Evolutionary conservation across 768 basidiomycete genomes (phyloP).

Genomic region (Albatrellus ellisii): DNA sequence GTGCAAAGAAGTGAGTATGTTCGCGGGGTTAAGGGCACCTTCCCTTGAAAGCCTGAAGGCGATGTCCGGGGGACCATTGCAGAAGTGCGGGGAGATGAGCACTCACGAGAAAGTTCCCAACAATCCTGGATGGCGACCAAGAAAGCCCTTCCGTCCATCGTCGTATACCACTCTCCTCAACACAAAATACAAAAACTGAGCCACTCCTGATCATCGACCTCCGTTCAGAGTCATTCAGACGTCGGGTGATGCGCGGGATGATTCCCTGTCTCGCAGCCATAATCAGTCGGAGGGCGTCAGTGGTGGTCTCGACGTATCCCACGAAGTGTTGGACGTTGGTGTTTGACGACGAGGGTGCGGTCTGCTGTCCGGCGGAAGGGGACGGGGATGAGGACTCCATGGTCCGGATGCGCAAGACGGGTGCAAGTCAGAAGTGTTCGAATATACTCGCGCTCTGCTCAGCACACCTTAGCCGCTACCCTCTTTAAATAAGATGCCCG

Average conservation of each 20-base stretch:
- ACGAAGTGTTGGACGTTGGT: conserved; percentile 42
- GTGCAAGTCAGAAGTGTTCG: background rate
- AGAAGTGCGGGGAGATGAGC: background rate
- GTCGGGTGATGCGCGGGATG: conserved; percentile 72
- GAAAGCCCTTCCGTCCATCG: conserved; percentile 71
- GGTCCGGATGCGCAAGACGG: background rate
- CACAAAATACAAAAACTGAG: conserved; percentile 81
- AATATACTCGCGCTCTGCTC: conserved; percentile 5
- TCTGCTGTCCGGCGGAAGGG: conserved; percentile 12
- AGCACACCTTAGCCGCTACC: conserved; percentile 5
- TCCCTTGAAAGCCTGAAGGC: background rate
- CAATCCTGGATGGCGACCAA: conserved; percentile 78
- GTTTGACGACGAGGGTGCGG: too few relatives aligned
- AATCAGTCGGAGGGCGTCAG: conserved; percentile 71
- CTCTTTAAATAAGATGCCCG: conserved; percentile 13
- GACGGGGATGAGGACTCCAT: conserved; percentile 4
- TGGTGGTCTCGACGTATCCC: conserved; percentile 73
- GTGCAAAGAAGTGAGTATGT: too few relatives aligned
- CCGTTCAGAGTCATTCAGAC: conserved; percentile 74
- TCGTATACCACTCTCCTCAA: conserved; percentile 81
- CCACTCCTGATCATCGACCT: conserved; percentile 35
- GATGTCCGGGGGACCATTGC: background rate
- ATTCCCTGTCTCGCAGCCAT: conserved; percentile 70
- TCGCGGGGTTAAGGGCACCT: too few relatives aligned
- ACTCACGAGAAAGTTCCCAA: conserved; percentile 73